Conservation (phyloP, 306 rosid species). For the Begonia masoniana region DNA sequence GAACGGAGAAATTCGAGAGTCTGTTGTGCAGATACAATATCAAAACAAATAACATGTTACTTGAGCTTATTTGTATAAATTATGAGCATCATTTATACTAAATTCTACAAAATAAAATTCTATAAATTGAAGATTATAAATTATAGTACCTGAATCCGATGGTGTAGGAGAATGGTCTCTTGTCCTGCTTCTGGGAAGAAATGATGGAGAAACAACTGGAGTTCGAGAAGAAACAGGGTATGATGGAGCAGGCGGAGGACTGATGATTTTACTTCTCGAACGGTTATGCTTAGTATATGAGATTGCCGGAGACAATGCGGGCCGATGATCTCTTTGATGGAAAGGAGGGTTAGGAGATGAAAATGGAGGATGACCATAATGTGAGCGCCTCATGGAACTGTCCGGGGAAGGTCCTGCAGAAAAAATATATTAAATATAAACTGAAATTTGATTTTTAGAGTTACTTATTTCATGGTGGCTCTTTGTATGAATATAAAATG, state of each 20-base stretch:
- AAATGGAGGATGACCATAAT: conserved; percentile 28
- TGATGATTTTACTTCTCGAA: conserved; percentile 28
- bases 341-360: conserved; percentile 37
- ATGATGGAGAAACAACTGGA: conserved; percentile 37
- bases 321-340: conserved; percentile 24
- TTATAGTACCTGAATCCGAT: conserved; percentile 33
- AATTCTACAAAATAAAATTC: conserved; percentile 12
- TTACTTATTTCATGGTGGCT: no score
- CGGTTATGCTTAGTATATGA: conserved; percentile 32
- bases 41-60: background rate
- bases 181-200: conserved; percentile 17
- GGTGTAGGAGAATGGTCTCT: conserved; percentile 48
- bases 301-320: conserved; percentile 34
- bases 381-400: conserved; percentile 17
- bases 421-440: background rate
- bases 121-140: conserved; percentile 3
- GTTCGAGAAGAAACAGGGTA: conserved; percentile 36
- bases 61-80: no score
- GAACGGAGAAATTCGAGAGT: conserved; percentile 34
- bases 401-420: conserved; percentile 44
- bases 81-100: conserved; percentile 1
- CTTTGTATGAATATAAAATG: no score
- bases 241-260: conserved; percentile 55
- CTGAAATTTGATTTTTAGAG: background rate
- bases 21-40: conserved; percentile 18